Percentiles rank a stretch among this genome's conserved stretches.
These are phyloP conservation scores for Pestalotiopsis sp. DNA, from an alignment of 2,329 filamentous ascomycete species.

Conservation along the genomic window DNA sequence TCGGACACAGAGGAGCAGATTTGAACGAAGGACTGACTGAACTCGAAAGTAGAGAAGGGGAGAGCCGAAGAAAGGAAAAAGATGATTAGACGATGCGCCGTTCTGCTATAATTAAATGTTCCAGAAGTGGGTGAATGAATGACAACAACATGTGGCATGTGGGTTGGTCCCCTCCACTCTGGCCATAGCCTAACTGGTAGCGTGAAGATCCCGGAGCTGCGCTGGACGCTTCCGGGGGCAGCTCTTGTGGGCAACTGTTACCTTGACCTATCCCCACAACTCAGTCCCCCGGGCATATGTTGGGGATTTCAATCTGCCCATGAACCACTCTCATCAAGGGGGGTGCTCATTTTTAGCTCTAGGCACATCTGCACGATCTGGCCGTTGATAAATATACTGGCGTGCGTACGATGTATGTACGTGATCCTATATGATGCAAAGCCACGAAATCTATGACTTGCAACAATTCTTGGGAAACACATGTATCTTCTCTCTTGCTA, in stretches of 20 bases:
- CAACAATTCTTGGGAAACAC: too few species aligned
- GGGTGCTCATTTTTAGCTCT: too few species aligned
- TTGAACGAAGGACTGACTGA: not conserved
- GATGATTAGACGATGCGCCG: not conserved
- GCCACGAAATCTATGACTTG: too few species aligned
- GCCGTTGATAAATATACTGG: too few species aligned
- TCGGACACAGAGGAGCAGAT: not conserved
- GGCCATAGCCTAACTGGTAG: not conserved
- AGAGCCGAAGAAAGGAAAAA: not conserved
- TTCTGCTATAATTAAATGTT: not conserved
- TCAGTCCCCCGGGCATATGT: too few species aligned
- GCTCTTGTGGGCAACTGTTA: not conserved
- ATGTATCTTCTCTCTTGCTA: too few species aligned
- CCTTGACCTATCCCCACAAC: not conserved
- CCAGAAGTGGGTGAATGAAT: not conserved
- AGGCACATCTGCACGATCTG: too few species aligned
- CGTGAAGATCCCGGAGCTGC: not conserved
- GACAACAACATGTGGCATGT: not conserved
- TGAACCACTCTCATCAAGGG: too few species aligned
- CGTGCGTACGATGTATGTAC: too few species aligned
- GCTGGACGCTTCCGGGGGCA: not conserved
- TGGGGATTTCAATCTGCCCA: too few species aligned
- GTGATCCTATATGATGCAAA: too few species aligned
- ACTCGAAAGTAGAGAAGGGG: not conserved
- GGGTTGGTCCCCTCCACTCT: not conserved